Conservation (phyloP, 1,284 basidiomycete genomes). For the Apiotrichum domesticum region DNA sequence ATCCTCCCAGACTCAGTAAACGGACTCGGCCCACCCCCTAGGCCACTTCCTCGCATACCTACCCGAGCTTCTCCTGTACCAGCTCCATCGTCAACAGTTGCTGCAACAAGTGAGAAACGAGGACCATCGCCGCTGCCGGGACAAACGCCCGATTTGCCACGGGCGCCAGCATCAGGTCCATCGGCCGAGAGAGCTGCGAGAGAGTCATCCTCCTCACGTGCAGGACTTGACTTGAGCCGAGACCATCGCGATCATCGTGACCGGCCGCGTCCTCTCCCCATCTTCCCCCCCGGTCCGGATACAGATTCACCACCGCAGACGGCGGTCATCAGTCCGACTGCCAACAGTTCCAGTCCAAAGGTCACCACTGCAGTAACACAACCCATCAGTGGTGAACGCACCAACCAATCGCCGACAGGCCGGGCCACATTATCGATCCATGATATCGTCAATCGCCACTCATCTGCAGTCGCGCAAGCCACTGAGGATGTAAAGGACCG, state of each 20-base stretch:
- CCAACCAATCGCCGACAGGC: neutral
- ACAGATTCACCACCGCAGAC: neutral
- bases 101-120: neutral
- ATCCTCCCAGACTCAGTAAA: conserved; percentile 7
- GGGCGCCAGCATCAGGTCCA: no score
- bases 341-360: no score
- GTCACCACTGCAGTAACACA: no score
- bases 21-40: conserved; percentile 14
- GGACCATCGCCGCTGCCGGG: no score
- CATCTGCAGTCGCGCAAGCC: conserved; percentile 25
- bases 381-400: neutral
- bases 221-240: neutral
- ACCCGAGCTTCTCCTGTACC: conserved; percentile 3
- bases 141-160: neutral
- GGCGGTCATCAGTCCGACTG: no score
- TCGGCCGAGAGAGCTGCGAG: no score
- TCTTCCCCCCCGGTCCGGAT: neutral
- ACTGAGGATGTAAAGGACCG: conserved; percentile 22
- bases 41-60: neutral
- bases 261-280: neutral
- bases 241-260: neutral
- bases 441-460: conserved; percentile 48
- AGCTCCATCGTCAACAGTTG: neutral
- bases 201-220: no score
- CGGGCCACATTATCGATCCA: conserved; percentile 31